Conservation (phyloP, 176 grass and related monocot species). For the Calamus simplicifolius region DNA sequence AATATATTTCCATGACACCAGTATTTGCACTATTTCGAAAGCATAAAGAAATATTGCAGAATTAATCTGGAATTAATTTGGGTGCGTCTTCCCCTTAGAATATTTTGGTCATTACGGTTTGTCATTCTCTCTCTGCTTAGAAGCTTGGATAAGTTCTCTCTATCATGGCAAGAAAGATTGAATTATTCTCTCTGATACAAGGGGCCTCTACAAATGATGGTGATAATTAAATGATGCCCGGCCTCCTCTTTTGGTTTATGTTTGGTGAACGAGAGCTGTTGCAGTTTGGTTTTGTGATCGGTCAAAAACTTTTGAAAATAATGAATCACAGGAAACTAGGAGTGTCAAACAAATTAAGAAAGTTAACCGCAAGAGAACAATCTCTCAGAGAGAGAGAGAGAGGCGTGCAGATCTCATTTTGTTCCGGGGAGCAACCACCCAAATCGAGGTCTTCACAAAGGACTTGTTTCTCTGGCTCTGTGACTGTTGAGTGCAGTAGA, state of each 20-base stretch:
- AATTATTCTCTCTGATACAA: conserved; percentile 6
- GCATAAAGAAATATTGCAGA: too few species aligned
- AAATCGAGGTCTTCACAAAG: background rate
- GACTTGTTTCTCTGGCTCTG: background rate
- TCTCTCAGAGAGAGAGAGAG: too few species aligned
- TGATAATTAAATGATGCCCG: background rate
- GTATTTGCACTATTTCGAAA: too few species aligned
- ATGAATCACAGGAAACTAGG: too few species aligned
- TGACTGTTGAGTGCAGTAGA: conserved; percentile 5
- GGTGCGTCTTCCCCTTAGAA: too few species aligned
- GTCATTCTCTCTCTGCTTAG: too few species aligned
- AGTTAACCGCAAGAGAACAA: too few species aligned
- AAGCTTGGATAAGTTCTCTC: too few species aligned
- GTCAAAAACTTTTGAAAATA: background rate
- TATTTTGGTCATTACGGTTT: too few species aligned
- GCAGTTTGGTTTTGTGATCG: background rate
- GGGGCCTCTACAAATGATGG: conserved; percentile 1
- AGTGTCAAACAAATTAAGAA: too few species aligned
- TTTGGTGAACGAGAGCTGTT: conserved; percentile 2
- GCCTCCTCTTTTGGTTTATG: conserved; percentile 8
- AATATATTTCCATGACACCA: too few species aligned
- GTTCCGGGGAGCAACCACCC: conserved; percentile 2
- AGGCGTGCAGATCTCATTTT: conserved; percentile 5
- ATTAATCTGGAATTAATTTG: too few species aligned
- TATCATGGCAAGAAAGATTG: background rate